Evolutionary conservation across 2,329 filamentous ascomycete species (phyloP).

Genomic region (Bisporella sp.): DNA sequence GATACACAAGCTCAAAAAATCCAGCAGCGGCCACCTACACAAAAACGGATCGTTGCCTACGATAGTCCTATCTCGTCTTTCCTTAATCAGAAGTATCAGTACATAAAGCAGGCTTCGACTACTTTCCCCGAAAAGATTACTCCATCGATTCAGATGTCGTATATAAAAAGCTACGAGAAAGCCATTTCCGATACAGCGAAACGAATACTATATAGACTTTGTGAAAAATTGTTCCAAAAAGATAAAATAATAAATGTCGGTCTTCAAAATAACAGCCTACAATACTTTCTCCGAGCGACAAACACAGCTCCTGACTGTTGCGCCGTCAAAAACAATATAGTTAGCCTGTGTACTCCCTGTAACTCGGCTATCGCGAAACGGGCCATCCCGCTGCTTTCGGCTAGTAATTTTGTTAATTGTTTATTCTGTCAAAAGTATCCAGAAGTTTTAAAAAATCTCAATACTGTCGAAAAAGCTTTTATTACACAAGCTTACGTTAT

Average conservation of each 20-base stretch:
- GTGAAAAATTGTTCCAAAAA: slow-evolving; percentile 2
- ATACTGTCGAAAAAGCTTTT: slow-evolving; percentile 7
- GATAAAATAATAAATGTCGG: slow-evolving; percentile 3
- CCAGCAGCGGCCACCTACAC: slow-evolving; percentile 5
- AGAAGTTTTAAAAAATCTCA: slow-evolving; percentile 5
- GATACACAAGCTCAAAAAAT: slow-evolving; percentile 1
- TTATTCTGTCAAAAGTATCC: slow-evolving; percentile 8
- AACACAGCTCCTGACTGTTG: slow-evolving; percentile 6
- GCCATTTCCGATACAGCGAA: slow-evolving; percentile 6
- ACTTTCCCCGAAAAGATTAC: slow-evolving; percentile 5
- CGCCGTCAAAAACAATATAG: slow-evolving; percentile 5
- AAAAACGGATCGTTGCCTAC: slow-evolving; percentile 8
- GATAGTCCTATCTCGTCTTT: slow-evolving; percentile 11
- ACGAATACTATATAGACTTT: slow-evolving; percentile 5
- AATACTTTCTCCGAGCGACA: slow-evolving; percentile 3
- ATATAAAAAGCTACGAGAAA: slow-evolving; percentile 5
- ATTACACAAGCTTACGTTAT: slow-evolving; percentile 5
- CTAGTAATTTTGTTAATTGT: slow-evolving; percentile 7
- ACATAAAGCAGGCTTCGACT: slow-evolving; percentile 10
- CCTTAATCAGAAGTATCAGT: slow-evolving; percentile 10
- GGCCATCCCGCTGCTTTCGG: slow-evolving; percentile 5
- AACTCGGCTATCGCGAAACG: slow-evolving; percentile 6
- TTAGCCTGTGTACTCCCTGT: slow-evolving; percentile 4
- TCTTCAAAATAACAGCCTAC: slow-evolving; percentile 2
- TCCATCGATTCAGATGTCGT: slow-evolving; percentile 5